Conservation (phyloP, 2,329 filamentous ascomycete genomes). For the Davidsoniella eucalypti region DNA sequence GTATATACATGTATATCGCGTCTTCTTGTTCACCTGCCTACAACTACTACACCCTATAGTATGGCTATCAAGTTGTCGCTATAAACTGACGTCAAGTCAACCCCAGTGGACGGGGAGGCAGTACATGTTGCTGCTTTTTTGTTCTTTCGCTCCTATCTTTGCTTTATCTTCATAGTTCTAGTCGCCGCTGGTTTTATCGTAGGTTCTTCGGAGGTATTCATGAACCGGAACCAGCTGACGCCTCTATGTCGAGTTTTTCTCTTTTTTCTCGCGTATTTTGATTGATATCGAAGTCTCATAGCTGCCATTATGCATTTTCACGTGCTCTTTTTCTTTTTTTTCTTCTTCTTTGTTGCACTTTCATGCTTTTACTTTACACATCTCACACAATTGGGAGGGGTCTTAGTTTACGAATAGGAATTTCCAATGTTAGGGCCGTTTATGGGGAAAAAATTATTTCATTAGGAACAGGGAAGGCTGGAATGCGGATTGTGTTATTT, state of each 20-base stretch:
- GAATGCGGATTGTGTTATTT: conserved; percentile 10
- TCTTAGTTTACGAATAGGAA: conserved; percentile 10
- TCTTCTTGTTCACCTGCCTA: background rate
- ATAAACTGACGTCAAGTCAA: too few species aligned
- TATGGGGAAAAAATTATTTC: conserved; percentile 4
- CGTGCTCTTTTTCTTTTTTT: conserved; percentile 1
- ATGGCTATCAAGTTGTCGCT: background rate
- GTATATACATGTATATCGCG: background rate
- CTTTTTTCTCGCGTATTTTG: too few species aligned
- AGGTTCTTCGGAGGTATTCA: too few species aligned
- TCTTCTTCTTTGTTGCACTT: conserved; percentile 9
- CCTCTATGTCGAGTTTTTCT: too few species aligned
- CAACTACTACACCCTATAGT: background rate
- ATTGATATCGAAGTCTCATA: too few species aligned
- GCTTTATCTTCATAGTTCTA: background rate
- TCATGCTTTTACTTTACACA: background rate
- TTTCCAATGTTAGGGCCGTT: conserved; percentile 9
- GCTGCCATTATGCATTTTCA: too few species aligned
- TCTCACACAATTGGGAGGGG: conserved; percentile 5
- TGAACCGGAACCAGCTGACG: background rate
- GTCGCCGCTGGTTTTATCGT: too few species aligned
- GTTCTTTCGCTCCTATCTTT: background rate
- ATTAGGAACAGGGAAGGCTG: conserved; percentile 9
- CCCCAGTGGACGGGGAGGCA: background rate
- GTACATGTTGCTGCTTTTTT: background rate